Evolutionary conservation across 2,329 filamentous ascomycete genomes (phyloP).

Genomic region (Chalara sp.): DNA sequence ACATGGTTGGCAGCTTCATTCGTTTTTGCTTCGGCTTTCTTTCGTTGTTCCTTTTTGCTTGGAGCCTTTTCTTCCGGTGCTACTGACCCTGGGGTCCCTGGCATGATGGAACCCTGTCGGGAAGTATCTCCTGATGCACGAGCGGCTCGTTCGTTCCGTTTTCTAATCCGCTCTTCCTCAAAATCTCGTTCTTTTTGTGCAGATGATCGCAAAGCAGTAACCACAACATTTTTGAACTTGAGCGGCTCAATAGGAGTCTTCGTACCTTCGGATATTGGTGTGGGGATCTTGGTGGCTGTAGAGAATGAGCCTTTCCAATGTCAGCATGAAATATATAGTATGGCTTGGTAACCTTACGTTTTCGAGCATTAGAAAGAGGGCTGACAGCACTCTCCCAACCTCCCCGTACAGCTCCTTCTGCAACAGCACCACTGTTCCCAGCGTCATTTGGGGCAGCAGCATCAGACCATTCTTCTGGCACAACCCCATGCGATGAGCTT

Average conservation of each 20-base stretch:
- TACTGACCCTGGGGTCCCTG: slow-evolving; percentile 54
- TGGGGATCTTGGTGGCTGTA: slow-evolving; percentile 33
- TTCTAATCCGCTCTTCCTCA: slow-evolving; percentile 66
- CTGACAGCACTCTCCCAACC: slow-evolving; percentile 43
- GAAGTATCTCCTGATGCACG: slow-evolving; percentile 30
- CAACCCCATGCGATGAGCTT: slow-evolving; percentile 69
- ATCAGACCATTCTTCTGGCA: slow-evolving; percentile 70
- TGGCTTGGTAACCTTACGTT: slow-evolving; percentile 47
- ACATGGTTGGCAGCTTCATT: slow-evolving; percentile 74
- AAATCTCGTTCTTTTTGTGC: slow-evolving; percentile 60
- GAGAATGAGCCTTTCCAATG: slow-evolving; percentile 25
- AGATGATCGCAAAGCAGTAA: slow-evolving; percentile 50
- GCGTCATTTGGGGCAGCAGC: slow-evolving; percentile 49
- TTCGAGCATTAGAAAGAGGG: slow-evolving; percentile 47
- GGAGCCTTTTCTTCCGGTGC: slow-evolving; percentile 66
- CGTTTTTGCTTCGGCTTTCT: slow-evolving; percentile 63
- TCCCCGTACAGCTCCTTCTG: slow-evolving; percentile 23
- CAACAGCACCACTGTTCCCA: slow-evolving; percentile 24
- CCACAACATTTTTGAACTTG: slow-evolving; percentile 36
- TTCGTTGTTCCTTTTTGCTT: slow-evolving; percentile 84
- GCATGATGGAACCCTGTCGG: slow-evolving; percentile 42
- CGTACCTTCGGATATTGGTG: slow-evolving; percentile 40
- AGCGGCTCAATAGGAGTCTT: slow-evolving; percentile 37
- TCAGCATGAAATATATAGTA: slow-evolving; percentile 17
- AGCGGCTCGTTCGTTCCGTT: slow-evolving; percentile 57